Base-by-base conservation (phyloP, 257 asterid genomes). In the Solanum corneliomulleri region DNA sequence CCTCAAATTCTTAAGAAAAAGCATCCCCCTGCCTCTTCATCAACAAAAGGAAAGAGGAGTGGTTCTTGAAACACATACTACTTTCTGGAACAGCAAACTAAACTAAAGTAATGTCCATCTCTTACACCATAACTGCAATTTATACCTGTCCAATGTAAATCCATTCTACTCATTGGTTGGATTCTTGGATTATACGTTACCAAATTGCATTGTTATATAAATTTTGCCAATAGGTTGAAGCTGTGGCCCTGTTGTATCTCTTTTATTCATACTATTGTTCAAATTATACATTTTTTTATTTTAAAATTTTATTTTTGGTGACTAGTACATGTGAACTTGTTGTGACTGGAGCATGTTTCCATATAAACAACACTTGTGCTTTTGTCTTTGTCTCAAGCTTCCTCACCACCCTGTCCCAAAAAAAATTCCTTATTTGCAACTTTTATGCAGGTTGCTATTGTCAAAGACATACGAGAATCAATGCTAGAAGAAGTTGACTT, bases 401-500 rank as follows among this genome's bases (percentile, higher is more conserved):
- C 39, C 60, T 42, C 64, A 77, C 62, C 60, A 15, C 23, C 25
- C n/a, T 29, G 16, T 47, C 27, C 64, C 85, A 80, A 56, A 29
- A 15, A n/a, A 15, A 1, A 39, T 82, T 70, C 88, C 60, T 92
- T 66, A 64, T 62, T 35, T 84, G 85, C 69, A 81, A 88, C 47
- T 90, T 70, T 78, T 27, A 85, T 89, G 31, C 91, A 97, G 99
- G 99, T 95, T 88, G 94, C 97, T 75, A 97, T 97, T 91, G 96
- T 97, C 89, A 93, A 95, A 93, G 99, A 97, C 92, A 97, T 97
- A 90, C 93, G 96, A 89, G 96, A 94, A 88, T 95, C 99, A 16
- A 97, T 97, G 99, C 99, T 97, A 83, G 99, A 97, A 91, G 99
- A 97, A 93, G 98, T 97, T 86, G 98, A 97, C 95, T 97, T 97